These are phyloP conservation scores for Solanum microdontum DNA, from an alignment of 257 asterid species.

Conservation along the genomic window DNA sequence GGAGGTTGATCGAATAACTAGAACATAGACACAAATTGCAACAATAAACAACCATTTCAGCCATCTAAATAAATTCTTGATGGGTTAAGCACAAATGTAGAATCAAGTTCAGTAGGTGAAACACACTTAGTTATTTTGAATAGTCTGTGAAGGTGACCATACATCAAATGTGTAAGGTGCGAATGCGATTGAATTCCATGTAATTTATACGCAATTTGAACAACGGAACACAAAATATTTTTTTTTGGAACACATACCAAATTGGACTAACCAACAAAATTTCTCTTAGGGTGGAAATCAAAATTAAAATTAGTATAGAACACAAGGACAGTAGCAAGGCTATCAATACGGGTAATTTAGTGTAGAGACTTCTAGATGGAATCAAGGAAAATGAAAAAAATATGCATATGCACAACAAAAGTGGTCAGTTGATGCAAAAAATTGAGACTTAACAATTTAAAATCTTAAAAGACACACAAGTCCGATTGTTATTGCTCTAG, in stretches of 20 bases:
- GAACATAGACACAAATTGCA: too few species aligned
- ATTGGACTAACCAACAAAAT: background rate
- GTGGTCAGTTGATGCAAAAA: too few species aligned
- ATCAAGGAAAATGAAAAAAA: background rate
- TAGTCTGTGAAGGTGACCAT: too few species aligned
- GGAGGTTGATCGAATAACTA: too few species aligned
- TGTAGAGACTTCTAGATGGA: background rate
- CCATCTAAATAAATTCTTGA: too few species aligned
- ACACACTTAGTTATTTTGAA: background rate
- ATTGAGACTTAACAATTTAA: too few species aligned
- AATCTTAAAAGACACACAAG: too few species aligned
- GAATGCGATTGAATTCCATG: background rate
- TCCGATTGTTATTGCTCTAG: background rate
- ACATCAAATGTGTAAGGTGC: background rate
- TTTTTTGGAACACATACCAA: background rate
- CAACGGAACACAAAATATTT: too few species aligned
- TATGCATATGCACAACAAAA: too few species aligned
- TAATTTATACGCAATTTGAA: background rate
- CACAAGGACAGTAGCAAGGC: too few species aligned
- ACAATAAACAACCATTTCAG: too few species aligned
- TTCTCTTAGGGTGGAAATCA: background rate
- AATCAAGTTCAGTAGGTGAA: background rate
- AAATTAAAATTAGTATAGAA: too few species aligned
- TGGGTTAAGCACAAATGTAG: background rate
- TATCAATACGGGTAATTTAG: background rate